Conservation (phyloP, 1,284 basidiomycete species). For the Ustilago xerochloae region DNA sequence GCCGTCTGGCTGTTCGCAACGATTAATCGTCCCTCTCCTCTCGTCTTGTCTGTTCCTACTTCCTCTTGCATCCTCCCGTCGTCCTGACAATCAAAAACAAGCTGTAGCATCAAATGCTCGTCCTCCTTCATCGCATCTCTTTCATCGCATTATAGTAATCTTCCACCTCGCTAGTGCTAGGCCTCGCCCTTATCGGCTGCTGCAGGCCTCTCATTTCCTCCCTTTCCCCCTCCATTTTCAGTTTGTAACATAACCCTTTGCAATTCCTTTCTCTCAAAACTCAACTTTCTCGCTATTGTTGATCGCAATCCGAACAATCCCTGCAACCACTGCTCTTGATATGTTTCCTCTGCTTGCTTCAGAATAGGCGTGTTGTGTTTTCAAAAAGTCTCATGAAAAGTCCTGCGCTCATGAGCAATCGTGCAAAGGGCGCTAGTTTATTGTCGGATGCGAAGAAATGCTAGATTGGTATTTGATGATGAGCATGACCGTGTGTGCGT, state of each 20-base stretch:
- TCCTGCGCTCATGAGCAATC: too few relatives aligned
- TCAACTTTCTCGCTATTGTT: neutral
- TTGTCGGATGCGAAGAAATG: too few relatives aligned
- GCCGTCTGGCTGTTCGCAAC: slow-evolving; percentile 51
- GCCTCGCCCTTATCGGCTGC: neutral
- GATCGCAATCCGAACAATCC: neutral
- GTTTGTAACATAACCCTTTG: slow-evolving; percentile 2
- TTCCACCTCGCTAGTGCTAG: too few relatives aligned
- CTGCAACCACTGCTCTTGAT: neutral
- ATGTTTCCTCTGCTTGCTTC: neutral
- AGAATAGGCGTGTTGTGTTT: neutral
- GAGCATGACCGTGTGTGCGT: too few relatives aligned
- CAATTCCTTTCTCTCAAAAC: neutral
- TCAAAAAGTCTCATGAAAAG: neutral
- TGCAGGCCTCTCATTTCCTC: neutral
- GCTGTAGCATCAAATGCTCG: too few relatives aligned
- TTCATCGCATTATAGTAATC: neutral
- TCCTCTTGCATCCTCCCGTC: neutral
- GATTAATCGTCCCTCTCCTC: slow-evolving; percentile 13
- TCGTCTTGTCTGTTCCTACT: neutral
- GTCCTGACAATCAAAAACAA: too few relatives aligned
- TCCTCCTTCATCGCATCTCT: too few relatives aligned
- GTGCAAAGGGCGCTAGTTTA: too few relatives aligned
- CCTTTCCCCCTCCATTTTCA: neutral
- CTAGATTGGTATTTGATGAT: neutral